Base-by-base conservation (phyloP, 257 asterid genomes). In the Jacaranda mimosifolia region DNA sequence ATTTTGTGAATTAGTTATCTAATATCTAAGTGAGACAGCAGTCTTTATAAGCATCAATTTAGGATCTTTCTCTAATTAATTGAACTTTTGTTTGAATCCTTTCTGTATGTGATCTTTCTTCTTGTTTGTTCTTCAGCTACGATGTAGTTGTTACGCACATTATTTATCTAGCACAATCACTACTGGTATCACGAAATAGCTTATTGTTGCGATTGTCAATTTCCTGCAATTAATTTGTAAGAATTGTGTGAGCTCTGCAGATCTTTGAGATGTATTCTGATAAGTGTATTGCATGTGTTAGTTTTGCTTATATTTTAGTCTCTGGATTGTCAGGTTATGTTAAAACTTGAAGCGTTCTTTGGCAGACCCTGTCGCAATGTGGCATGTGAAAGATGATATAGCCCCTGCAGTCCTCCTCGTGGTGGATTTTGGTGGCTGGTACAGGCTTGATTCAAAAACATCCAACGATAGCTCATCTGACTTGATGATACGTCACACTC, bases 351-450 rank as follows among this genome's bases (percentile, higher is more conserved):
- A 92, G 97, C 94, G 82, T 91, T 92, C 88, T 92, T 91, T 94
- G 99, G 96, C 99, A 94, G 98, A 94, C 96, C 99, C 99, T 77
- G 95, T 92, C 80, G 94, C 99, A 39, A 86, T 94, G 97, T 92
- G 94, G 94, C 99, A 94, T 76, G 85, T 94, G 70, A 92, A 85
- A 81, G 97, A 87, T 3, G 97, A 94, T 83, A 87, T 92, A 18
- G 87, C 98, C 79, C 96, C 97, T 32, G 95, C 97, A 18, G 42
- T 94, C 73, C 97, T 94, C 73, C 94, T 94, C 5, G 94, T 94
- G 78, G 99, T 94, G 83, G 99, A 94, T 87, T 94, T 94, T 75
- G 98, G 99, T 43, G 99, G 99, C 68, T 94, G 99, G 98, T 89
- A 76, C 84, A 86, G 86, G 84, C 85, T 87, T 13, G 99, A 94